Conservation (phyloP, 495 filamentous ascomycete genomes). For the Achaetomiella virescens region DNA sequence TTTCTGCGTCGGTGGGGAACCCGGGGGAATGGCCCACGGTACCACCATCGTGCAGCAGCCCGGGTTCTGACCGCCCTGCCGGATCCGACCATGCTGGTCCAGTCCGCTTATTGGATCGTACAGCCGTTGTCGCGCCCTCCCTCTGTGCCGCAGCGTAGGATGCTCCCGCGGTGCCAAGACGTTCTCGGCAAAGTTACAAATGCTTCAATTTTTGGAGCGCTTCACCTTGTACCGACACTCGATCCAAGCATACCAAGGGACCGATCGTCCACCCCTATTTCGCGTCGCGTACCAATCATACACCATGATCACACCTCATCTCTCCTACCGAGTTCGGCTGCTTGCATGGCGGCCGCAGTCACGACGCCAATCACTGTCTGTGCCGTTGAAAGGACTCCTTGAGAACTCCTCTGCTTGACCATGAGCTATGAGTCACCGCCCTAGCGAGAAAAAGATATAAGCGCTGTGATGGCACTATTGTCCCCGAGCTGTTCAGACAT, state of each 20-base stretch:
- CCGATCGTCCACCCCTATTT: neutral
- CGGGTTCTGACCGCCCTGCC: neutral
- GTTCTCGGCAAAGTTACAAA: neutral
- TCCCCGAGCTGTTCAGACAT: neutral
- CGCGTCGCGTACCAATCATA: neutral
- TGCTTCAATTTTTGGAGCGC: neutral
- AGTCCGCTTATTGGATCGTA: neutral
- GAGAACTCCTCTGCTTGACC: neutral
- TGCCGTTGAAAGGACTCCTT: neutral
- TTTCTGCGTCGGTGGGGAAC: neutral
- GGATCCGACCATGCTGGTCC: neutral
- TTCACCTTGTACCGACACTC: neutral
- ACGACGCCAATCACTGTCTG: neutral
- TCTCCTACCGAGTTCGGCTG: neutral
- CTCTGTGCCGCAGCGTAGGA: conserved; percentile 13
- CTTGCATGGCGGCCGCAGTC: neutral
- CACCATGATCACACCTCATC: neutral
- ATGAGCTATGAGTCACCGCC: neutral
- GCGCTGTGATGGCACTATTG: neutral
- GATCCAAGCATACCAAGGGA: neutral
- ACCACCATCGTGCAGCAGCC: neutral
- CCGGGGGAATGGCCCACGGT: neutral
- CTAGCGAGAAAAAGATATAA: neutral
- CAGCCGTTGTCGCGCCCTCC: neutral
- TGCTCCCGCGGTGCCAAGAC: neutral